Evolutionary conservation across 495 filamentous ascomycete genomes (phyloP).

Genomic region (Aspergillus asperescens): DNA sequence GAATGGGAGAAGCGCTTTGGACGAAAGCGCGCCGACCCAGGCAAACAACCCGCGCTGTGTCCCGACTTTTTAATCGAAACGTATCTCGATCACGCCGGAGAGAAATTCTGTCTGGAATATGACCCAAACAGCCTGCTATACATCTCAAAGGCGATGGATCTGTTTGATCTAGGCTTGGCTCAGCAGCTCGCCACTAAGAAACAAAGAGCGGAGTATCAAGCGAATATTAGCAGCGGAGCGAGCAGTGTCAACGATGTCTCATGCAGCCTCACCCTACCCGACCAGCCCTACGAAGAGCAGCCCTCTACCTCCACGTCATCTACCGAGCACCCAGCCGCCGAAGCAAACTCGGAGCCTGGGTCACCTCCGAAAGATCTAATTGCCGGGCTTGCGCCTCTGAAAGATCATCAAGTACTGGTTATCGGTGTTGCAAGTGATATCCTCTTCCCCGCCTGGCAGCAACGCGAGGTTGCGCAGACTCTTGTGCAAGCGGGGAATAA

Average conservation of each 20-base stretch:
- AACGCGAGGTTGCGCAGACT: slow-evolving; percentile 87
- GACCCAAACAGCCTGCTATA: slow-evolving; percentile 96
- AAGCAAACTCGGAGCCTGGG: slow-evolving; percentile 2
- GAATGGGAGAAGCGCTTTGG: slow-evolving; percentile 98
- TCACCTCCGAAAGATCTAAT: slow-evolving; percentile 72
- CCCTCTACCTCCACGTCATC: slow-evolving; percentile 34
- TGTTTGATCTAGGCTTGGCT: slow-evolving; percentile 81
- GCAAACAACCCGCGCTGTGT: slow-evolving; percentile 82
- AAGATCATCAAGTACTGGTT: slow-evolving; percentile 73
- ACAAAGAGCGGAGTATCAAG: slow-evolving; percentile 45
- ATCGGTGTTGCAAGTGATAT: slow-evolving; percentile 96
- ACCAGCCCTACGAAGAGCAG: slow-evolving; percentile 78
- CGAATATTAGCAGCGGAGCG: slow-evolving; percentile 41
- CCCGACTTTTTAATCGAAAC: slow-evolving; percentile 98
- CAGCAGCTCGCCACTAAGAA: slow-evolving; percentile 51
- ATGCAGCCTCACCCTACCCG: slow-evolving; percentile 83
- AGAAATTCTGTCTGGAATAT: slow-evolving; percentile 98
- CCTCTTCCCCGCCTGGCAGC: slow-evolving; percentile 97
- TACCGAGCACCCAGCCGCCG: slow-evolving; percentile 21
- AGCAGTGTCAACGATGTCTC: slow-evolving; percentile 33
- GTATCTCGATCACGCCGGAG: slow-evolving; percentile 95
- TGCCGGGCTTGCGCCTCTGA: slow-evolving; percentile 62
- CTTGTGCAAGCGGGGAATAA: slow-evolving; percentile 70
- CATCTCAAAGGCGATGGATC: slow-evolving; percentile 97
- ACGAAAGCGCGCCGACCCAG: slow-evolving; percentile 76